These are phyloP conservation scores for Fraxinus velutina DNA, from an alignment of 305 asterid genomes.

Conservation along the genomic window DNA sequence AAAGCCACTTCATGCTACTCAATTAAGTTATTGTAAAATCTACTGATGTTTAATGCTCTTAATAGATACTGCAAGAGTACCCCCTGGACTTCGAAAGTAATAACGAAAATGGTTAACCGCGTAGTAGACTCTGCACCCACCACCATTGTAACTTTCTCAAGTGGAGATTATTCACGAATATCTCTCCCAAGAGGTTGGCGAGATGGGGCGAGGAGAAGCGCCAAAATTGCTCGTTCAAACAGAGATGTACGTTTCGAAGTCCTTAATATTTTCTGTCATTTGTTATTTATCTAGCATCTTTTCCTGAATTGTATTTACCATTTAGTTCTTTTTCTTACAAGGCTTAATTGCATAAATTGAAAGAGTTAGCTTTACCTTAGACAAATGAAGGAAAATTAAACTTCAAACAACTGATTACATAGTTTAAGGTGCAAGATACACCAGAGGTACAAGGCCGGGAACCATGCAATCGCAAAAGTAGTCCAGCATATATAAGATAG, in stretches of 20 bases:
- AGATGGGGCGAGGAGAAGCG: background rate
- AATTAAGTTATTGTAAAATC: background rate
- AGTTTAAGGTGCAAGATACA: background rate
- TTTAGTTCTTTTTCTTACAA: too few relatives aligned
- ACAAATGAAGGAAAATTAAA: background rate
- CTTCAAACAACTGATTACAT: background rate
- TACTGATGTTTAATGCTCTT: background rate
- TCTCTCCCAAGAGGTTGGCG: background rate
- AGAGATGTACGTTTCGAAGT: background rate
- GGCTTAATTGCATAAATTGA: too few relatives aligned
- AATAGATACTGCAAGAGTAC: background rate
- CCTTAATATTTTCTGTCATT: background rate
- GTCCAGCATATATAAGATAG: background rate
- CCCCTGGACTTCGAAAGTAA: background rate
- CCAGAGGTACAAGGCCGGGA: background rate
- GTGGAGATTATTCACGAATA: background rate
- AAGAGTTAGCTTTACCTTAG: background rate
- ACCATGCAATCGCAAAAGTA: background rate
- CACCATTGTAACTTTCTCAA: background rate
- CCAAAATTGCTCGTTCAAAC: background rate
- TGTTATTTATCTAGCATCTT: background rate
- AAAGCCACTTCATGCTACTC: background rate
- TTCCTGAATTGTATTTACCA: background rate
- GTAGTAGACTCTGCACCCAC: background rate
- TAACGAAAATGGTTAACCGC: background rate